Evolutionary conservation across 176 grass and related monocot species (phyloP).

Genomic region (Thalia dealbata): DNA sequence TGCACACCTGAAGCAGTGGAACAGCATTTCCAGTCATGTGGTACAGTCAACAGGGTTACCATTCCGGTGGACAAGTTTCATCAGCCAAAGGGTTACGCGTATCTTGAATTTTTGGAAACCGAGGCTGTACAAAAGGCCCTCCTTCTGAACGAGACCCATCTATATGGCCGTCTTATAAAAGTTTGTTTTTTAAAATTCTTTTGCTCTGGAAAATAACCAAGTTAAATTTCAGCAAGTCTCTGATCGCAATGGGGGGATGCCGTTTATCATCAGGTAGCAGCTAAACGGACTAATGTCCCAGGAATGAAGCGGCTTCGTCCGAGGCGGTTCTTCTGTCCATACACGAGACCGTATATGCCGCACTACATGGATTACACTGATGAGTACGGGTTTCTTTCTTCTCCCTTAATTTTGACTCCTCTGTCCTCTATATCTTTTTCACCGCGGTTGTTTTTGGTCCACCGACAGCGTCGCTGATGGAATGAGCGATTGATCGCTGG

Average conservation of each 20-base stretch:
- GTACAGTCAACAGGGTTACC: conserved; percentile 77
- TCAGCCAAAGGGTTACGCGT: conserved; percentile 82
- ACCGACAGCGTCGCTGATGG: no score
- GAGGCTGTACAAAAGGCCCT: conserved; percentile 74
- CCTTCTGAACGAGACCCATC: conserved; percentile 58
- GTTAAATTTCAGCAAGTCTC: no score
- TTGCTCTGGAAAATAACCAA: no score
- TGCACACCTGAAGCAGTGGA: conserved; percentile 82
- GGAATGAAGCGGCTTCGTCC: conserved; percentile 63
- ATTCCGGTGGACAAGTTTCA: conserved; percentile 72
- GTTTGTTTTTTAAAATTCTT: conserved; percentile 3
- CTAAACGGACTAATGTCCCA: conserved; percentile 64
- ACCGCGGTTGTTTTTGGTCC: no score
- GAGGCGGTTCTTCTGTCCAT: conserved; percentile 41
- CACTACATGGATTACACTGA: conserved; percentile 38
- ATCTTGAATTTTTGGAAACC: conserved; percentile 72
- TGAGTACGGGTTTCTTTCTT: conserved; percentile 50
- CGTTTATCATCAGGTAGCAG: conserved; percentile 39
- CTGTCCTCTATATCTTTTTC: no score
- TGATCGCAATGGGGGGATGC: background rate
- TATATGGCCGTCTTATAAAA: conserved; percentile 72
- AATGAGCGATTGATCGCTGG: no score
- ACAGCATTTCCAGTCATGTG: conserved; percentile 71
- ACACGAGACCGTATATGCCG: conserved; percentile 43
- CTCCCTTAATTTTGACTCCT: no score